Conservation (phyloP, 2,329 filamentous ascomycete genomes). For the Eutypella sp. region DNA sequence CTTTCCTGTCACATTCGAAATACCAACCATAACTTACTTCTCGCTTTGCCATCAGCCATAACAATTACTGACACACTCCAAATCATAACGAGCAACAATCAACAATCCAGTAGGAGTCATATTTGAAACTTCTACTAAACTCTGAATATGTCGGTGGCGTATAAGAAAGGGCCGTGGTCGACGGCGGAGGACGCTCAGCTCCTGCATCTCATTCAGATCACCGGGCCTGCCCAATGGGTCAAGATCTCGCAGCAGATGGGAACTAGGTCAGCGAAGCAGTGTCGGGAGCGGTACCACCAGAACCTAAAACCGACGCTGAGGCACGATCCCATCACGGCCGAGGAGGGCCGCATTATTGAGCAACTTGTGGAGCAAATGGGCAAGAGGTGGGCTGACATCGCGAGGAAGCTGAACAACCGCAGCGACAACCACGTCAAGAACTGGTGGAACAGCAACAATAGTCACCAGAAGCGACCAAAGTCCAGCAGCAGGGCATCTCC, state of each 20-base stretch:
- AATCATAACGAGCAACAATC: not conserved
- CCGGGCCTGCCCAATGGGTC: slow-evolving; percentile 86
- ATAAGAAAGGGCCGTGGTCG: slow-evolving; percentile 73
- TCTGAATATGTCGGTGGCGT: not conserved
- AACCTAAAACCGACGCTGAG: slow-evolving; percentile 77
- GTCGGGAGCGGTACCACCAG: slow-evolving; percentile 88
- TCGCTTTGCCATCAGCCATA: not conserved
- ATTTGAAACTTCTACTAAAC: not conserved
- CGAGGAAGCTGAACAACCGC: slow-evolving; percentile 71
- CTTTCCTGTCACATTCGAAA: not conserved
- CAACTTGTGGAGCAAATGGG: slow-evolving; percentile 71
- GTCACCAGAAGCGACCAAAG: slow-evolving; percentile 58
- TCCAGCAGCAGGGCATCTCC: slow-evolving; percentile 33
- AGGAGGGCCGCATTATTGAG: slow-evolving; percentile 71
- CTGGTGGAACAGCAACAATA: slow-evolving; percentile 95
- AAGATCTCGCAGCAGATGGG: slow-evolving; percentile 71
- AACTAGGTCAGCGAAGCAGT: slow-evolving; percentile 86
- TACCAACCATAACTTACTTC: not conserved
- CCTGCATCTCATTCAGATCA: slow-evolving; percentile 62
- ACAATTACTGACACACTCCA: no score
- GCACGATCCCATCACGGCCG: slow-evolving; percentile 65
- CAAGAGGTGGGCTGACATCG: slow-evolving; percentile 91
- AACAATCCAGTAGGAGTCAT: not conserved
- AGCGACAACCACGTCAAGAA: slow-evolving; percentile 97
- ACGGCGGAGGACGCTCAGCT: slow-evolving; percentile 69